Percentiles rank a stretch among this genome's conserved stretches.
phyloP scores from a whole-genome alignment of 441 rosid species.

The Brassica hybrid region DNA sequence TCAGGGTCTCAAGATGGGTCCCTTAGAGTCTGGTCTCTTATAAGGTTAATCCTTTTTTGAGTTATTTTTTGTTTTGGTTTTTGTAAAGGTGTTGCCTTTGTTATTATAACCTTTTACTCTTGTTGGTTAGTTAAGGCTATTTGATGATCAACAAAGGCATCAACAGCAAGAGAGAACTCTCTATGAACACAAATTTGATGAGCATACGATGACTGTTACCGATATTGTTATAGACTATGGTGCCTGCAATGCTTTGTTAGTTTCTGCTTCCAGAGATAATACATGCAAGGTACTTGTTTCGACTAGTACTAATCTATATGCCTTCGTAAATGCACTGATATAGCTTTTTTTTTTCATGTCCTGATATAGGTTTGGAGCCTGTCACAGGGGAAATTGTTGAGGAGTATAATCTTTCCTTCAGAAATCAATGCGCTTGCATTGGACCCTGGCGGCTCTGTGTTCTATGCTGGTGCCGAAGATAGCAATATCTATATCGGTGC shows the following conservation, averaged over 20 bases:
- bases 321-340: conserved; percentile 4
- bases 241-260: conserved; percentile 70
- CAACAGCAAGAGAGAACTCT: conserved; percentile 59
- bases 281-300: conserved; percentile 75
- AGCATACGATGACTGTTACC: conserved; percentile 67
- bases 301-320: background rate
- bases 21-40: conserved; percentile 85
- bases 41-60: conserved; percentile 49
- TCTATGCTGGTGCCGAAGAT: conserved; percentile 88
- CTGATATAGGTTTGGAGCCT: conserved; percentile 76
- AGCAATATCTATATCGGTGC: conserved; percentile 79
- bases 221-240: conserved; percentile 78
- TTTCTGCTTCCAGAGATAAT: conserved; percentile 84
- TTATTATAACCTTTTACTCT: conserved; percentile 14
- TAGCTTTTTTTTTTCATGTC: background rate
- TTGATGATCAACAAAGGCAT: conserved; percentile 61
- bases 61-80: background rate
- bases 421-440: conserved; percentile 71
- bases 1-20: conserved; percentile 88
- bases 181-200: conserved; percentile 64
- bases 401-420: conserved; percentile 72
- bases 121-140: conserved; percentile 60
- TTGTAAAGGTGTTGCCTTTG: conserved; percentile 1
- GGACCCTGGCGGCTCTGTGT: conserved; percentile 82
- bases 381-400: conserved; percentile 61